These are phyloP conservation scores for Peniophora sp. DNA, from an alignment of 1,284 basidiomycete genomes.

Conservation along the genomic window DNA sequence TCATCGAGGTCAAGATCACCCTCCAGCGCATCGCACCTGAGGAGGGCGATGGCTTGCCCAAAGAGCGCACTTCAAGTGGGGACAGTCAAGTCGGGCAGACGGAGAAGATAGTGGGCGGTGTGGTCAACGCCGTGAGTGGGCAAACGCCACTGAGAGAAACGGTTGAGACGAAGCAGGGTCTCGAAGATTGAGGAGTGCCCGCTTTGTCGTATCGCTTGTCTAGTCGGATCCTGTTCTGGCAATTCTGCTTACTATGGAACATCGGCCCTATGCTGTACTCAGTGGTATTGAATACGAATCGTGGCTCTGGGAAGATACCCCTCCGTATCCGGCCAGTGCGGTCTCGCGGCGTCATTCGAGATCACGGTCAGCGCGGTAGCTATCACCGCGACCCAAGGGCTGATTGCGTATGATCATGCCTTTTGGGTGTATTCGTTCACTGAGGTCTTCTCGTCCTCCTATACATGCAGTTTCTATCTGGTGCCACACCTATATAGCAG, in stretches of 20 bases:
- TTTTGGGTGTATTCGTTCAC: too few relatives aligned
- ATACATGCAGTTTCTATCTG: too few relatives aligned
- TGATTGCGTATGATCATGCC: too few relatives aligned
- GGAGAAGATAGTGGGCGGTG: conserved; percentile 11
- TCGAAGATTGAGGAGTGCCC: conserved; percentile 2
- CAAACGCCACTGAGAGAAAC: background rate
- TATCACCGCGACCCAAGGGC: too few relatives aligned
- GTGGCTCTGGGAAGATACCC: background rate
- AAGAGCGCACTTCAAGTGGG: conserved; percentile 14
- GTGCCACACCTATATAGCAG: too few relatives aligned
- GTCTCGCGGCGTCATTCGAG: too few relatives aligned
- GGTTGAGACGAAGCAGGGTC: conserved; percentile 3
- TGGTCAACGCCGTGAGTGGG: conserved; percentile 14
- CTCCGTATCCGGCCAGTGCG: background rate
- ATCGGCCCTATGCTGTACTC: too few relatives aligned
- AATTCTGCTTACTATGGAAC: too few relatives aligned
- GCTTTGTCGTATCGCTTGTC: too few relatives aligned
- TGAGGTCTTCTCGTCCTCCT: too few relatives aligned
- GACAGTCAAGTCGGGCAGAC: conserved; percentile 13
- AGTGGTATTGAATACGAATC: background rate
- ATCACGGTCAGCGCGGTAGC: too few relatives aligned
- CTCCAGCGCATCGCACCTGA: conserved; percentile 31
- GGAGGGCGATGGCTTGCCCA: conserved; percentile 18
- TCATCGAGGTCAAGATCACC: conserved; percentile 57
- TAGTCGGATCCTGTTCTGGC: too few relatives aligned